Percentiles rank a stretch among this genome's conserved stretches.
Conservation (phyloP, 2,329 filamentous ascomycete species). For the Parastagonospora avenae region DNA sequence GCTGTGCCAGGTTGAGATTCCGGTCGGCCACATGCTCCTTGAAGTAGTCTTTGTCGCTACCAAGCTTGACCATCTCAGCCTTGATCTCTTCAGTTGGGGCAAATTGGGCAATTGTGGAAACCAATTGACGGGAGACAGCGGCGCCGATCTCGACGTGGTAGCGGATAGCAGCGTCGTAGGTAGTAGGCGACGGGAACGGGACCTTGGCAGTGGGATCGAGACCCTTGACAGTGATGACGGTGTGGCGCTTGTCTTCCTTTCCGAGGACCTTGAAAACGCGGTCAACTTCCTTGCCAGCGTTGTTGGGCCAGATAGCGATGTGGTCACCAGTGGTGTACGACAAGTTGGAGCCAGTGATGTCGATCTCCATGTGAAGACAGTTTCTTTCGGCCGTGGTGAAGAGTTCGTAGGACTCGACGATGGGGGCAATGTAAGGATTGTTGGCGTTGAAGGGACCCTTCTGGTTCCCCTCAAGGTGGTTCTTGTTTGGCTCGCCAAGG, state of each 20-base stretch:
- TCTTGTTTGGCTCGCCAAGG: constrained; percentile 93
- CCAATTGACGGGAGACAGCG: constrained; percentile 93
- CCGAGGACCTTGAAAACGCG: constrained; percentile 82
- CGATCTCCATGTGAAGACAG: constrained; percentile 95
- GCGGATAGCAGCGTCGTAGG: constrained; percentile 88
- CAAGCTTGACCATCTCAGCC: constrained; percentile 85
- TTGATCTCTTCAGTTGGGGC: constrained; percentile 84
- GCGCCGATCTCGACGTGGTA: constrained; percentile 98
- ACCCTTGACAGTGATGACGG: constrained; percentile 85
- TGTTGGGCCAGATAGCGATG: constrained; percentile 96
- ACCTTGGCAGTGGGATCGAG: constrained; percentile 96
- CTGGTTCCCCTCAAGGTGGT: constrained; percentile 82
- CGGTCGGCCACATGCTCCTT: constrained; percentile 79
- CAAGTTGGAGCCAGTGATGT: constrained; percentile 86
- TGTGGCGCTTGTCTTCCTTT: constrained; percentile 75
- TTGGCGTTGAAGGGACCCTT: constrained; percentile 95
- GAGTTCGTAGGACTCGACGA: constrained; percentile 86
- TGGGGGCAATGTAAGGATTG: constrained; percentile 95
- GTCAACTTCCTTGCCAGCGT: constrained; percentile 89
- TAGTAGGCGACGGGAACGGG: constrained; percentile 95
- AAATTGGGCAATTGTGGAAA: constrained; percentile 85
- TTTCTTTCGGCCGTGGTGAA: constrained; percentile 90
- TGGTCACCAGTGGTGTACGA: constrained; percentile 97
- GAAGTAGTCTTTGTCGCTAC: constrained; percentile 95
- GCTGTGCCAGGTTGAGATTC: constrained; percentile 87